These are phyloP conservation scores for Daedaleopsis sinensis DNA, from an alignment of 768 basidiomycete species.

Conservation along the genomic window DNA sequence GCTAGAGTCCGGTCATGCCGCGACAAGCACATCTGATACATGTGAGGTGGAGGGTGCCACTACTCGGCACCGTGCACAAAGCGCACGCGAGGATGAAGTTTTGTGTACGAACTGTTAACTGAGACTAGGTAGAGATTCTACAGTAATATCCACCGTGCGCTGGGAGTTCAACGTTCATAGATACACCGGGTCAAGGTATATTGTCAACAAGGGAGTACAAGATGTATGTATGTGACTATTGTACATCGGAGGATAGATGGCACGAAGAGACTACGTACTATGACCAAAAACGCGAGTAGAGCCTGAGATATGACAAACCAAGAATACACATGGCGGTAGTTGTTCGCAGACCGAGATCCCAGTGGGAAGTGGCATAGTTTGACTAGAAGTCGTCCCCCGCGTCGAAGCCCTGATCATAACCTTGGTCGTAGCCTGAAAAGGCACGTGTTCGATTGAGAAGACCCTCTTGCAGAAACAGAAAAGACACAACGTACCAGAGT, in stretches of 20 bases:
- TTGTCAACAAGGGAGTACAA: not conserved
- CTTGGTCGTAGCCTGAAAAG: slow-evolving; percentile 29
- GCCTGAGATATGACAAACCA: not conserved
- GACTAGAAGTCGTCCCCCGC: slow-evolving; percentile 29
- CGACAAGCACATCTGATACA: no score
- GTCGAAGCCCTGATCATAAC: slow-evolving; percentile 33
- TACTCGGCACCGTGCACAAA: no score
- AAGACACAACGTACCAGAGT: slow-evolving; percentile 35
- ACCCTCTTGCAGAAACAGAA: no score
- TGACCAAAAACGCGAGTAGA: not conserved
- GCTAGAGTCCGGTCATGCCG: no score
- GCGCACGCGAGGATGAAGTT: no score
- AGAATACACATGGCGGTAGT: not conserved
- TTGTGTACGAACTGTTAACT: no score
- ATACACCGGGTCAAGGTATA: no score
- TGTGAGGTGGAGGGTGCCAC: no score
- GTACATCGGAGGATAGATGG: not conserved
- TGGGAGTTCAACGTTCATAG: no score
- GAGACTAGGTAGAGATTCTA: no score
- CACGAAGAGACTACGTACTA: not conserved
- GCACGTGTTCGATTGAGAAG: not conserved
- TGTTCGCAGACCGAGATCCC: not conserved
- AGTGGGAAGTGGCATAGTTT: not conserved
- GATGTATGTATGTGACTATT: not conserved
- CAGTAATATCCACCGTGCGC: no score